Percentiles rank a stretch among this genome's conserved stretches.
phyloP scores from a whole-genome alignment of 2,329 filamentous ascomycete genomes.

The Alternaria panax region DNA sequence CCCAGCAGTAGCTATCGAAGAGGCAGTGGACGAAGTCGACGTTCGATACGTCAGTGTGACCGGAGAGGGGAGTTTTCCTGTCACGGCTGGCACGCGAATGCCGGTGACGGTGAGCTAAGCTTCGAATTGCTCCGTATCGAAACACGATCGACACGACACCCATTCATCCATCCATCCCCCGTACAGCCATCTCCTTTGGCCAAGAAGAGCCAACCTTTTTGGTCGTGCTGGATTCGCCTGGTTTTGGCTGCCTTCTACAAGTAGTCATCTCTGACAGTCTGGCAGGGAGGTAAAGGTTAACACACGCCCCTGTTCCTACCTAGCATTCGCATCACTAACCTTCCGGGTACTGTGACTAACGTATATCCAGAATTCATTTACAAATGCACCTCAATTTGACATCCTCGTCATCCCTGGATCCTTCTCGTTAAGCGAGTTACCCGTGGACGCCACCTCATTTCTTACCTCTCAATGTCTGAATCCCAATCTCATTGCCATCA shows the following conservation, averaged over 20 bases:
- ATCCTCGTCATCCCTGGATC: slow-evolving; percentile 47
- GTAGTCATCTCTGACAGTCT: slow-evolving; percentile 44
- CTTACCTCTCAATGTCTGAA: slow-evolving; percentile 36
- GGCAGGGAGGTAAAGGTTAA: slow-evolving; percentile 50
- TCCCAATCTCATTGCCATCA: slow-evolving; percentile 34
- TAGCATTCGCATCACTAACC: slow-evolving; percentile 3
- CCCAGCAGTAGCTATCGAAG: slow-evolving; percentile 31
- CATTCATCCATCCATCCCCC: slow-evolving; percentile 15
- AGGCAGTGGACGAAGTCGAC: slow-evolving; percentile 47
- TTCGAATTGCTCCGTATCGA: slow-evolving; percentile 36
- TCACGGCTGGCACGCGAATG: slow-evolving; percentile 47
- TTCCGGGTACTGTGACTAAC: slow-evolving; percentile 25
- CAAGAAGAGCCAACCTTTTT: slow-evolving; percentile 40
- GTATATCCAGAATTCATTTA: slow-evolving; percentile 41
- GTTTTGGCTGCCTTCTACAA: slow-evolving; percentile 31
- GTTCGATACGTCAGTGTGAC: slow-evolving; percentile 49
- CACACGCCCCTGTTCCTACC: slow-evolving; percentile 28
- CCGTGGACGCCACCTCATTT: slow-evolving; percentile 35
- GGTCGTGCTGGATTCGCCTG: slow-evolving; percentile 45
- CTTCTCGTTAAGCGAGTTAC: slow-evolving; percentile 32
- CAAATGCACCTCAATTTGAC: slow-evolving; percentile 45
- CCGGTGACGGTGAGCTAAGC: slow-evolving; percentile 49
- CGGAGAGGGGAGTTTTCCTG: slow-evolving; percentile 46
- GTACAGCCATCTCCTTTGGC: slow-evolving; percentile 30
- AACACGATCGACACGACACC: slow-evolving; percentile 22